Base-by-base conservation (phyloP, 1,139 yeast species). In the Blastobotrys aristatus region DNA sequence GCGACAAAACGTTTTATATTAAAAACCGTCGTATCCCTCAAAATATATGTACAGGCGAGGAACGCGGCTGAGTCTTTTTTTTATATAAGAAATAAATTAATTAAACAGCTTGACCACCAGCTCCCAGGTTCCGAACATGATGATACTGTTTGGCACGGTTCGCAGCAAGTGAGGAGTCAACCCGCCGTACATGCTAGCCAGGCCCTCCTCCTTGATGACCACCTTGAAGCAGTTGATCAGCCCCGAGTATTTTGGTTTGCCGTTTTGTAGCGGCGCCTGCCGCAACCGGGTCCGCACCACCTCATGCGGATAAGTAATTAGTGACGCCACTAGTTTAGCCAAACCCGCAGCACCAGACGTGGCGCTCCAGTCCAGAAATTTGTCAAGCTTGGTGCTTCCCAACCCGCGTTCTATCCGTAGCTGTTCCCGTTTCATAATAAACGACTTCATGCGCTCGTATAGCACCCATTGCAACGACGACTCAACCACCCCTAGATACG, bases 41-140 rank as follows among this genome's bases (percentile, higher is more conserved):
- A 21, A 5, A 36, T 36, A 36, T 18, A 36, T 18, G 4, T 17
- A 36, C 6, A 8, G 27, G 6, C 7, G n/a, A n/a, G n/a, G n/a
- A n/a, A n/a, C n/a, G n/a, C n/a, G n/a, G n/a, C n/a, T n/a, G n/a
- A 11, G 11, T 27, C 31, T 27, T 27, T 27, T 27, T 27, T 27
- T 27, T 27, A 11, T 32, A 14, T n/a, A 35, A 35, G 14, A 39
- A 39, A 39, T 16, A 29, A 14, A 24, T 26, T 41, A 34, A 7
- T 48, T 20, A 54, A 32, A 34, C 16, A 53, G 36, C 53, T 84
- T 76, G 38, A 92, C 89, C 44, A 94, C 87, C 41, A 94, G 68
- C 63, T 94, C 99, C 97, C 98, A 94, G 1, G 98, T 90, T 33
- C 99, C 98, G 73, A 94, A 94, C 97, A 94, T 92, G 56, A 94